Conservation (phyloP, 306 rosid genomes). For the Chamaecrista fasciculata region DNA sequence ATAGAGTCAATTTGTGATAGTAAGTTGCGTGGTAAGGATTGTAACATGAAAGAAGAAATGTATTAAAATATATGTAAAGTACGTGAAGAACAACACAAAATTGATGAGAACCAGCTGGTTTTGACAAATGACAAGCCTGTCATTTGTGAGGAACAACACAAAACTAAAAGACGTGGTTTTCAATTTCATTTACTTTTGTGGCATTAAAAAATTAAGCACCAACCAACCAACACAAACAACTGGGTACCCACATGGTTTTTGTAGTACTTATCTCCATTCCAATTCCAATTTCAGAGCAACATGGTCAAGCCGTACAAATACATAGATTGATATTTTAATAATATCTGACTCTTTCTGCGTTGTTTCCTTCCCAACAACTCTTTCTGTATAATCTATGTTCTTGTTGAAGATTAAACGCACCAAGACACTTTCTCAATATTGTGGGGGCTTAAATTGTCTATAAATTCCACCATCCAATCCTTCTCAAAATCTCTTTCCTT, state of each 20-base stretch:
- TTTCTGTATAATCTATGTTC: background rate
- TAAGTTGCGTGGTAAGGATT: conserved; percentile 33
- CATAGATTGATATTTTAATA: background rate
- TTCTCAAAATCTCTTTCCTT: conserved; percentile 52
- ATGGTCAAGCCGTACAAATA: too few relatives aligned
- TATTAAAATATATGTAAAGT: too few relatives aligned
- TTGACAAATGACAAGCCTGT: too few relatives aligned
- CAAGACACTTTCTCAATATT: conserved; percentile 22
- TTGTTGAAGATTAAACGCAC: background rate
- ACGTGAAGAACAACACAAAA: conserved; percentile 27
- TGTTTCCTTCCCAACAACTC: conserved; percentile 19
- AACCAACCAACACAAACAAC: too few relatives aligned
- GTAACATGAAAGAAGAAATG: too few relatives aligned
- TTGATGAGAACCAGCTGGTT: conserved; percentile 18
- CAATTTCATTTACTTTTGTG: background rate
- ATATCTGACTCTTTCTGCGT: conserved; percentile 26
- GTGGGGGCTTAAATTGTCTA: conserved; percentile 34
- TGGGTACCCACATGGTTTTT: background rate
- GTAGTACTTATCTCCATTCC: background rate
- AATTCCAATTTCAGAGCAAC: too few relatives aligned
- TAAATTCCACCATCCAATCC: conserved; percentile 52
- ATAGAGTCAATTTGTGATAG: background rate
- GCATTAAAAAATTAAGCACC: background rate
- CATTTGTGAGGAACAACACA: conserved; percentile 25
- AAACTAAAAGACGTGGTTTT: conserved; percentile 9